Base-by-base conservation (phyloP, 331 rosid species). In the Telfairia occidentalis region DNA sequence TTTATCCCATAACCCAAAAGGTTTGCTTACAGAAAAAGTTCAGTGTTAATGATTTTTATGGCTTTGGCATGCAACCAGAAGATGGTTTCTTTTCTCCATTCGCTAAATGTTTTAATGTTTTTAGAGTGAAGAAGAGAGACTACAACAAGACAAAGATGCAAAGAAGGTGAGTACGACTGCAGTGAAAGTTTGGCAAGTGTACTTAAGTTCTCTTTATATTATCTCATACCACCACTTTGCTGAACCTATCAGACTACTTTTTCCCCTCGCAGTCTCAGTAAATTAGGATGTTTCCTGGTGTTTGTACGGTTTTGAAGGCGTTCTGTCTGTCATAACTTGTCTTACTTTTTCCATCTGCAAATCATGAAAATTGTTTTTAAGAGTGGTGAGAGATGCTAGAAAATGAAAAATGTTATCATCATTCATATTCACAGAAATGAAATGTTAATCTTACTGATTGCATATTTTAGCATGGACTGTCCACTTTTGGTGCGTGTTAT, bases 91-190 rank as follows among this genome's bases (percentile, higher is more conserved):
- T 11, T 19, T 69, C 71, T 84, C 81, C 78, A 70, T 77, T 59
- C 26, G 5, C 45, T 59, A 37, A 54, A 34, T 11, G 76, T 78
- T 79, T 37, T 13, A 75, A 50, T 78, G 70, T 81, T 78, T 59
- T 77, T 84, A 95, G 99, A 75, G 82, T 58, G 97, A 92, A 87
- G 96, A 89, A 80, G 97, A 95, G 89, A 87, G 99, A 76, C 69
- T 82, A 82, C 86, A 34, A 71, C 97, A 90, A 82, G 84, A 76
- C 0, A 3, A 40, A 18, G 82, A 81, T 48, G 92, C 83, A 57
- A 84, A 78, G 58, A 83, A 54, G 86, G 98, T 90, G 53, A 80
- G 87, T 29, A 29, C 16, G 37, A 58, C 16, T 60, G 46, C 46
- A 21, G 19, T 59, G 60, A 63, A 52, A 64, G 74, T 67, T 42